Conservation (phyloP, 1,284 basidiomycete genomes). For the Vanrija humicola region DNA sequence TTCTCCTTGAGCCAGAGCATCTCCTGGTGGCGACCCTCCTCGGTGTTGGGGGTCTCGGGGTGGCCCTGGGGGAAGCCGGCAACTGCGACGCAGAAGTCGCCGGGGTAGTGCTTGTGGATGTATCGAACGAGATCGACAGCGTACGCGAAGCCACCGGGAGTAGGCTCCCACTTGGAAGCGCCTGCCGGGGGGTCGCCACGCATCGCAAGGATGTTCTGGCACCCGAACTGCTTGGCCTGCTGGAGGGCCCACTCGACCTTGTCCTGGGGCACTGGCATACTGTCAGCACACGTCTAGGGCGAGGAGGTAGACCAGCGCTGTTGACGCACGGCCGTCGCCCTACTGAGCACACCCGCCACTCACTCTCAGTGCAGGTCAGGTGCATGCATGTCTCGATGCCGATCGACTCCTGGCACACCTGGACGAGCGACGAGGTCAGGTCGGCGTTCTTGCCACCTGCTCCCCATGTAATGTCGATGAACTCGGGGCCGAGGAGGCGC, state of each 20-base stretch:
- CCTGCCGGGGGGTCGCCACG: constrained; percentile 89
- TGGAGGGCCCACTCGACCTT: constrained; percentile 89
- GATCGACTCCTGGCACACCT: constrained; percentile 86
- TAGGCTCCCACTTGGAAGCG: constrained; percentile 83
- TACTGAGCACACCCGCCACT: constrained; percentile 14
- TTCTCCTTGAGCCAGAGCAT: constrained; percentile 84
- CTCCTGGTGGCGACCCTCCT: constrained; percentile 56
- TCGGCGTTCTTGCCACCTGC: constrained; percentile 93
- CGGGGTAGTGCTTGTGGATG: constrained; percentile 73
- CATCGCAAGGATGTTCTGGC: constrained; percentile 90
- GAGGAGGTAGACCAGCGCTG: background rate
- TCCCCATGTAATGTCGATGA: constrained; percentile 99
- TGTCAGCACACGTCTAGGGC: background rate
- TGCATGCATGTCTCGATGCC: constrained; percentile 98
- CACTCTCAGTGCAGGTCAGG: constrained; percentile 90
- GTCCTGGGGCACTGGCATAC: constrained; percentile 67
- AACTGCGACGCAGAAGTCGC: constrained; percentile 92
- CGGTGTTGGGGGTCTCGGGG: constrained; percentile 58
- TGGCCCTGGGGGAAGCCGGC: constrained; percentile 79
- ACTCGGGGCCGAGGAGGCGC: constrained; percentile 91
- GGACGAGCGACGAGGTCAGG: constrained; percentile 89
- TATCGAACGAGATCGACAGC: constrained; percentile 86
- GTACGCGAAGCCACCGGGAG: constrained; percentile 81
- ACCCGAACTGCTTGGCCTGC: constrained; percentile 88
- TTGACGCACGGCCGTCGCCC: constrained; percentile 1